A percentile compares a stretch with the other conserved stretches of the same genome.
Evolutionary conservation across 495 filamentous ascomycete genomes (phyloP).

Genomic region (Achaetomiella virescens): DNA sequence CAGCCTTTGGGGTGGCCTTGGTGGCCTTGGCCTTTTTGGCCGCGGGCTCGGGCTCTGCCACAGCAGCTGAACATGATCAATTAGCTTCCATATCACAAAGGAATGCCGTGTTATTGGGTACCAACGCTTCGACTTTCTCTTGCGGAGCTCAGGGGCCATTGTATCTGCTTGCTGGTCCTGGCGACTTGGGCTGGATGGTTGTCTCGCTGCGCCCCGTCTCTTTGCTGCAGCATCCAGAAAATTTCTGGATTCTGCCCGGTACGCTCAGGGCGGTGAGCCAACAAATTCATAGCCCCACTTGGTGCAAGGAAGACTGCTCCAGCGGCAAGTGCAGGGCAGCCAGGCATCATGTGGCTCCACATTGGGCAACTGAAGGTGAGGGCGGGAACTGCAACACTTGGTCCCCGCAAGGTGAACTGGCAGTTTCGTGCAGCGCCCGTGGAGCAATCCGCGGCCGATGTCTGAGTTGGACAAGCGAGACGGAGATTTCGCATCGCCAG

Average conservation of each 20-base stretch:
- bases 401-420: constrained; percentile 11
- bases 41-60: constrained; percentile 44
- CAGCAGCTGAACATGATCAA: constrained; percentile 27
- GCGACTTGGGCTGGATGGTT: neutral
- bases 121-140: constrained; percentile 70
- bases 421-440: neutral
- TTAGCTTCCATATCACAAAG: constrained; percentile 19
- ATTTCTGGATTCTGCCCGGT: constrained; percentile 22
- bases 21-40: constrained; percentile 54
- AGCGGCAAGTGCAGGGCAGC: neutral
- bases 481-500: neutral
- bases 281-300: neutral
- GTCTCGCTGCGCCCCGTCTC: neutral
- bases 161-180: constrained; percentile 13
- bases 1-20: constrained; percentile 27
- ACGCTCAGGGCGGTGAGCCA: constrained; percentile 12
- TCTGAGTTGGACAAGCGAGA: constrained; percentile 11
- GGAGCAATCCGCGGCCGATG: neutral
- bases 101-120: neutral
- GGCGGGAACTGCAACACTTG: neutral
- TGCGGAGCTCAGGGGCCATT: constrained; percentile 66
- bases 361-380: neutral
- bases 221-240: constrained; percentile 14
- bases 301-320: no score
- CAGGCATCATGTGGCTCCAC: constrained; percentile 3